A percentile compares a stretch with the other conserved stretches of the same genome.
Evolutionary conservation across 1,139 yeast genomes (phyloP).

Genomic region (Pneumocystis wakefieldiae): DNA sequence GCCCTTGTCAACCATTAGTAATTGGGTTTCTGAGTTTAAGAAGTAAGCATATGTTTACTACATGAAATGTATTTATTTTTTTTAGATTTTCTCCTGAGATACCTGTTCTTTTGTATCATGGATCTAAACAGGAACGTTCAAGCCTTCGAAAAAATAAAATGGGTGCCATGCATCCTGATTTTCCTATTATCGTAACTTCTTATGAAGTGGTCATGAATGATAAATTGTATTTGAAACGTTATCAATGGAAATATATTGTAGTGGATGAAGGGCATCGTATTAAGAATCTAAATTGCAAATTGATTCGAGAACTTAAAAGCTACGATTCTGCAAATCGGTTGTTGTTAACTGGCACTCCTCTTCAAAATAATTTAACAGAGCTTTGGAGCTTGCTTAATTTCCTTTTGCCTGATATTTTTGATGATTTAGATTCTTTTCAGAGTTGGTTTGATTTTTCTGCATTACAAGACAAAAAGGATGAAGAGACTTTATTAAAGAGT

Average conservation of each 20-base stretch:
- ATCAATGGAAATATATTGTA: slow-evolving; percentile 66
- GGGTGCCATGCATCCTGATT: slow-evolving; percentile 15
- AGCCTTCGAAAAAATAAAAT: slow-evolving; percentile 28
- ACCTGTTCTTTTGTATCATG: slow-evolving; percentile 50
- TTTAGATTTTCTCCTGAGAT: slow-evolving; percentile 53
- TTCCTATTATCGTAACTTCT: slow-evolving; percentile 56
- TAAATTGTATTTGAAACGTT: slow-evolving; percentile 34
- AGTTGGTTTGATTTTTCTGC: slow-evolving; percentile 81
- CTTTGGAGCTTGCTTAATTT: slow-evolving; percentile 54
- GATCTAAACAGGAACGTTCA: slow-evolving; percentile 42
- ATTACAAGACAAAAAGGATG: slow-evolving; percentile 25
- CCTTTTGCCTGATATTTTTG: slow-evolving; percentile 80
- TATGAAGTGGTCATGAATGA: slow-evolving; percentile 72
- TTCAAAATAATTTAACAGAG: slow-evolving; percentile 11
- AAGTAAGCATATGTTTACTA: slow-evolving; percentile 13
- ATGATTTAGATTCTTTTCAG: slow-evolving; percentile 75
- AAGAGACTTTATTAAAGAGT: slow-evolving; percentile 23
- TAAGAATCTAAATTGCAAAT: slow-evolving; percentile 63
- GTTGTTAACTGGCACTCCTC: slow-evolving; percentile 49
- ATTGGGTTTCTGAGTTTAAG: slow-evolving; percentile 63
- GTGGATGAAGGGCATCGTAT: slow-evolving; percentile 95
- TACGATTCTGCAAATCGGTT: slow-evolving; percentile 49
- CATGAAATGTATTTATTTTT: neutral
- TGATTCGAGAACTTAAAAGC: slow-evolving; percentile 55
- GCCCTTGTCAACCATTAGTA: slow-evolving; percentile 73